A percentile compares a stretch with the other conserved stretches of the same genome.
These are phyloP conservation scores for Dissophora globulifera DNA, from an alignment of 192 early-diverging fungal species.

Conservation along the genomic window DNA sequence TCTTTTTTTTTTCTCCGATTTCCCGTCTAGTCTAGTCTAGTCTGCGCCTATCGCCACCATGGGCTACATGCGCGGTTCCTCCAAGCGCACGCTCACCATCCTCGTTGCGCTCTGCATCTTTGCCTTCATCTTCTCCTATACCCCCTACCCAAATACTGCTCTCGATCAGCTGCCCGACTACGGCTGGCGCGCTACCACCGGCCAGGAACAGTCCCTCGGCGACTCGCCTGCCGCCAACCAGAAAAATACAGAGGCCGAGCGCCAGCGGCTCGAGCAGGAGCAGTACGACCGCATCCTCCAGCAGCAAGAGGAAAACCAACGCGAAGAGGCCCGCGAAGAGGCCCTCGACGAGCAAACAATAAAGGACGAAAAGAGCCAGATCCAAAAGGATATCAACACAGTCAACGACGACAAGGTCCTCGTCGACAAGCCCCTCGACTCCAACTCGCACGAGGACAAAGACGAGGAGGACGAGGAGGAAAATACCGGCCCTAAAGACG, in stretches of 20 bases:
- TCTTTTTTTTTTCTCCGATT: no score
- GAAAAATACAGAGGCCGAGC: not conserved
- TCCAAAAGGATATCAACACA: not conserved
- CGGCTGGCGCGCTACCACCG: not conserved
- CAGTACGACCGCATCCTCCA: not conserved
- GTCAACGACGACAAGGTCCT: constrained; percentile 16
- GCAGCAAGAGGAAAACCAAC: constrained; percentile 2
- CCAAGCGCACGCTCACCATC: constrained; percentile 21
- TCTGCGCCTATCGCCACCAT: not conserved
- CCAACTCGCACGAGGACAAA: not conserved
- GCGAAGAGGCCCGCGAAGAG: not conserved
- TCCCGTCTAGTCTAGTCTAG: no score
- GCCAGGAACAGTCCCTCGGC: not conserved
- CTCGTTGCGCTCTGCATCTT: constrained; percentile 35
- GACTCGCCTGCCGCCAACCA: not conserved
- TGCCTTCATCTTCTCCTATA: constrained; percentile 16
- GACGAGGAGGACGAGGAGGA: not conserved
- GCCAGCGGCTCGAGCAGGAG: not conserved
- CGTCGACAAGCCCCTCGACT: not conserved
- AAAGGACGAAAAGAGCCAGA: constrained; percentile 4
- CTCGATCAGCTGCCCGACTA: constrained; percentile 7
- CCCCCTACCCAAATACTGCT: constrained; percentile 23
- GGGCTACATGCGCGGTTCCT: constrained; percentile 10
- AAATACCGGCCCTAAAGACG: constrained; percentile 8
- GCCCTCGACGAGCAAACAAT: constrained; percentile 6